Base-by-base conservation (phyloP, 202 grass and related monocot species). In the Panicum hallii region DNA sequence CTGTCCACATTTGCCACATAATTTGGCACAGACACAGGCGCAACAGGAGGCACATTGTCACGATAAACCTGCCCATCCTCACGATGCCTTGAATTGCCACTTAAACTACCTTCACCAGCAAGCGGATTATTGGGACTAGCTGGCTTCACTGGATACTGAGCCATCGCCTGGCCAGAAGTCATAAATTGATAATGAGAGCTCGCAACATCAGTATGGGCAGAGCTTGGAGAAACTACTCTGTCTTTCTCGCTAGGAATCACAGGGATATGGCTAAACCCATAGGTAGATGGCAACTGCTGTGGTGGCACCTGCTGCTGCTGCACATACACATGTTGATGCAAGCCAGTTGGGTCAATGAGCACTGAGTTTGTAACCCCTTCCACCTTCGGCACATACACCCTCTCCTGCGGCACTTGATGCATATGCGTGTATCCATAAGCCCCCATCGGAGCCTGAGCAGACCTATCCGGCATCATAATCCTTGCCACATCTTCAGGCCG, bases 401-500 rank as follows among this genome's bases (percentile, higher is more conserved):
- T 87, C 56, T 90, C 89, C 70, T 68, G 78, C 4, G 79, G 85
- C 49, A 74, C 82, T 17, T 82, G 85, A 68, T 91, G 89, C 85
- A 91, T 88, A 75, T 95, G 93, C 1, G 88, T 85, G 72, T 89
- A 94, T 19, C 82, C 89, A 79, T 94, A 97, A 86, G 87, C 89
- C 41, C 86, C 89, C 84, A 94, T 56, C 0, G 75, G 86, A 62
- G 87, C 63, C 32, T 72, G 74, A 23, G 75, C 70, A 6, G 70
- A 43, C 84, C 81, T 75, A 3, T 87, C 89, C 1, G 83, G 87
- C 44, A 90, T 90, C 85, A 94, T 94, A 53, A 92, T 84, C 76
- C 78, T 99, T 8, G 91, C 87, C 60, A 94, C 79, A 82, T 94
- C 94, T 84, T 94, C 93, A n/a, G 97, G 90, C 10, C 85, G 88